phyloP scores from a whole-genome alignment of 1,284 basidiomycete genomes.

The Uromyces viciae-fabae region DNA sequence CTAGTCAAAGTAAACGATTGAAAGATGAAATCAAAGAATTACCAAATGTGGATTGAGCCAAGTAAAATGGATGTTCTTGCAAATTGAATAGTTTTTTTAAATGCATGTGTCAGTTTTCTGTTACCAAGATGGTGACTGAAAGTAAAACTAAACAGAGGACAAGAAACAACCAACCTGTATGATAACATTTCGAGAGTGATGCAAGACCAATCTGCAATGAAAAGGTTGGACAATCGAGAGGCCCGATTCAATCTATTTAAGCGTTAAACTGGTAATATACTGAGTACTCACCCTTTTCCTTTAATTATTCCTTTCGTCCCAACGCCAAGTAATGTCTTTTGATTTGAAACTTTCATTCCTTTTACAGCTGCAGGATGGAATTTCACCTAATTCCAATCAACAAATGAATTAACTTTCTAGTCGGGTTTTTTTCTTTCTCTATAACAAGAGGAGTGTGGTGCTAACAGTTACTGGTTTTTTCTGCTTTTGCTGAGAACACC shows the following conservation, averaged over 20 bases:
- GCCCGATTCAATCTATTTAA: neutral
- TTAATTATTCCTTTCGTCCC: constrained; percentile 26
- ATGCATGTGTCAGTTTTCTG: neutral
- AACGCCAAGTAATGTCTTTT: constrained; percentile 35
- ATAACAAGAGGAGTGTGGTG: too few relatives aligned
- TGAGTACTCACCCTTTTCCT: constrained; percentile 44
- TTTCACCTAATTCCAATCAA: constrained; percentile 2
- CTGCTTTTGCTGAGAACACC: constrained; percentile 14
- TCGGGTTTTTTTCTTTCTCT: neutral
- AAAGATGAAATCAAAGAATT: neutral
- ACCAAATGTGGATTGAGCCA: constrained; percentile 27
- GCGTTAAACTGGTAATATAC: neutral
- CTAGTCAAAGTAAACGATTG: neutral
- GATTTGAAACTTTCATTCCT: constrained; percentile 1
- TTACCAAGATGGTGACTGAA: too few relatives aligned
- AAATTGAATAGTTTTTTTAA: neutral
- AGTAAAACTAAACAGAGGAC: too few relatives aligned
- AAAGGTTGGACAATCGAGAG: neutral
- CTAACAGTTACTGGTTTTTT: too few relatives aligned
- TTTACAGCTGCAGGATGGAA: neutral
- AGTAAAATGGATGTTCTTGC: constrained; percentile 21
- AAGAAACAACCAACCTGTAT: constrained; percentile 17
- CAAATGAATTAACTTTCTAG: neutral
- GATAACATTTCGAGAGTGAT: constrained; percentile 18
- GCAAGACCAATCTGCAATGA: neutral